phyloP scores from a whole-genome alignment of 2,329 filamentous ascomycete genomes.

The Leptographium procerum region DNA sequence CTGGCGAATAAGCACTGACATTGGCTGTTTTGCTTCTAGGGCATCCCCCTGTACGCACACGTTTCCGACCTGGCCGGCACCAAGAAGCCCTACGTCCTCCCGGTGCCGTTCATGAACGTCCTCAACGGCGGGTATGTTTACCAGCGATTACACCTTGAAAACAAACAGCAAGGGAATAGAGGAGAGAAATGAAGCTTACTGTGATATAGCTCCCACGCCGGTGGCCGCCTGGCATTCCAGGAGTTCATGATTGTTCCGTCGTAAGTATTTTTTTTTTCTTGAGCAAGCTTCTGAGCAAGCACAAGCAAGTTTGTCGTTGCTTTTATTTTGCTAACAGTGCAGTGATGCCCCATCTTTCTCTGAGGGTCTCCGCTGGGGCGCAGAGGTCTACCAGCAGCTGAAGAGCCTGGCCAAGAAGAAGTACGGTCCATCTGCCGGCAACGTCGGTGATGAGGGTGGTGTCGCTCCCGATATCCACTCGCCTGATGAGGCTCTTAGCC shows the following conservation, averaged over 20 bases:
- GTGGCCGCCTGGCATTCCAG: conserved; percentile 90
- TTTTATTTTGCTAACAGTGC: conserved; percentile 11
- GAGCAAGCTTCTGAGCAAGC: not conserved
- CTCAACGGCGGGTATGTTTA: conserved; percentile 46
- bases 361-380: conserved; percentile 90
- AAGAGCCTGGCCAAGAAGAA: conserved; percentile 98
- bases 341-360: conserved; percentile 80
- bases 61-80: conserved; percentile 79
- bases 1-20: not conserved
- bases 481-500: conserved; percentile 87
- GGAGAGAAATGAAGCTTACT: not conserved
- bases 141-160: not conserved
- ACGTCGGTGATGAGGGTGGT: conserved; percentile 99
- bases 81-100: conserved; percentile 9
- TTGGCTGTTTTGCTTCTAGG: conserved; percentile 27
- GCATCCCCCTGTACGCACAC: conserved; percentile 77
- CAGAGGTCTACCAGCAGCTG: conserved; percentile 97
- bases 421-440: conserved; percentile 97
- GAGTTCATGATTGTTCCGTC: conserved; percentile 92
- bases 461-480: conserved; percentile 98
- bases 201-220: conserved; percentile 68
- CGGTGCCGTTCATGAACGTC: conserved; percentile 9
- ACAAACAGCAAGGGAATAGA: not conserved
- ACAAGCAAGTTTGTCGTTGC: not conserved
- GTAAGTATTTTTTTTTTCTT: conserved; percentile 33